phyloP scores from a whole-genome alignment of 2,329 filamentous ascomycete species.

The Claviceps digitariae region DNA sequence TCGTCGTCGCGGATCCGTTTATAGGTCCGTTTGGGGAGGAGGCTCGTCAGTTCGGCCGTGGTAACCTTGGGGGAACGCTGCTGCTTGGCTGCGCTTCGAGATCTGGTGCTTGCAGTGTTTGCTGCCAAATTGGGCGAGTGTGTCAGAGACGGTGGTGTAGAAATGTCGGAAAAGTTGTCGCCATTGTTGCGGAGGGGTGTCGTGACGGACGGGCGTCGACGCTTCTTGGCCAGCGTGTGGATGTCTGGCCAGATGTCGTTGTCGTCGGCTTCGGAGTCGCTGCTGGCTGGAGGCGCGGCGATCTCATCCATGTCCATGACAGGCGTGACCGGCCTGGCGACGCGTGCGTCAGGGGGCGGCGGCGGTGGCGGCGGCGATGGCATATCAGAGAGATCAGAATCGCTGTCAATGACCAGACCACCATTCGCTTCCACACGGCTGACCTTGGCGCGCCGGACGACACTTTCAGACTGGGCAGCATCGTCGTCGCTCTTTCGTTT shows the following conservation, averaged over 20 bases:
- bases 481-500: constrained; percentile 42
- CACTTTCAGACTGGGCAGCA: constrained; percentile 26
- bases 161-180: constrained; percentile 35
- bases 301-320: constrained; percentile 32
- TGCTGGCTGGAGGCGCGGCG: constrained; percentile 42
- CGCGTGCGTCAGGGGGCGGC: constrained; percentile 14
- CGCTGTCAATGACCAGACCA: constrained; percentile 17
- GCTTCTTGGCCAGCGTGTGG: constrained; percentile 33
- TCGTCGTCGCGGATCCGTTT: constrained; percentile 25
- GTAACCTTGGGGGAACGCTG: constrained; percentile 31
- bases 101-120: constrained; percentile 9
- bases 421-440: constrained; percentile 16
- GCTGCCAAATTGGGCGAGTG: constrained; percentile 45
- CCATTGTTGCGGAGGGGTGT: constrained; percentile 25
- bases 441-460: constrained; percentile 23
- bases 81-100: constrained; percentile 18
- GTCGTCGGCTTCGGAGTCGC: constrained; percentile 30
- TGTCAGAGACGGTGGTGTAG: constrained; percentile 52
- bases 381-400: constrained; percentile 25
- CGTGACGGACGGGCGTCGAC: constrained; percentile 23
- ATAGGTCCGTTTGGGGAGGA: constrained; percentile 39
- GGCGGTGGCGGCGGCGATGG: constrained; percentile 22
- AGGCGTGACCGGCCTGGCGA: constrained; percentile 26
- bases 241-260: constrained; percentile 38
- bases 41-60: constrained; percentile 38